phyloP scores from a whole-genome alignment of 148 eudicot genomes.

The Polygonum maritimum region DNA sequence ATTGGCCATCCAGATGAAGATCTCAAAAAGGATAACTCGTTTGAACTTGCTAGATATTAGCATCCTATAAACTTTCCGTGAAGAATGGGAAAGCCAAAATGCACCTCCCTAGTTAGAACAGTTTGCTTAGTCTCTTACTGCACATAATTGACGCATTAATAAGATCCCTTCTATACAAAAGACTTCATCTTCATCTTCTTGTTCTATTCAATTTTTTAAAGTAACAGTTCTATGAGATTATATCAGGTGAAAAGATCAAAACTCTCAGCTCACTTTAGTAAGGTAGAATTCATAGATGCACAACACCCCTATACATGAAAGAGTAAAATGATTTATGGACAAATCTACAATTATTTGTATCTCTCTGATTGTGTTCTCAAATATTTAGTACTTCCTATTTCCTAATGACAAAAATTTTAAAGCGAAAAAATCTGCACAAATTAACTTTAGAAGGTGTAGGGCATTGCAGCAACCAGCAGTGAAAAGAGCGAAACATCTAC shows the following conservation, averaged over 20 bases:
- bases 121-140: conserved; percentile 7
- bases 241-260: not conserved
- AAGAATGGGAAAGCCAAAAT: not conserved
- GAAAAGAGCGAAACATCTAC: not conserved
- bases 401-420: not conserved
- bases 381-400: conserved; percentile 3
- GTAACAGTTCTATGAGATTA: not conserved
- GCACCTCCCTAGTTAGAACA: not conserved
- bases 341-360: not conserved
- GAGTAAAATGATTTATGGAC: not conserved
- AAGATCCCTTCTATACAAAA: not conserved
- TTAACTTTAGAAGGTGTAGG: not conserved
- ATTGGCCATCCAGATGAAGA: not conserved
- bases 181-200: not conserved
- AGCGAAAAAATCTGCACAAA: not conserved
- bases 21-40: not conserved
- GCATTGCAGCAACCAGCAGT: not conserved
- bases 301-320: not conserved
- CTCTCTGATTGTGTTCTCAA: not conserved
- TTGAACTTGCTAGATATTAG: not conserved
- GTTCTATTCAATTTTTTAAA: not conserved
- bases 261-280: not conserved
- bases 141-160: not conserved
- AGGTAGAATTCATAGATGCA: not conserved
- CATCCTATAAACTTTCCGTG: not conserved